Conservation (phyloP, 129 eudicot genomes). For the Logfia minima region DNA sequence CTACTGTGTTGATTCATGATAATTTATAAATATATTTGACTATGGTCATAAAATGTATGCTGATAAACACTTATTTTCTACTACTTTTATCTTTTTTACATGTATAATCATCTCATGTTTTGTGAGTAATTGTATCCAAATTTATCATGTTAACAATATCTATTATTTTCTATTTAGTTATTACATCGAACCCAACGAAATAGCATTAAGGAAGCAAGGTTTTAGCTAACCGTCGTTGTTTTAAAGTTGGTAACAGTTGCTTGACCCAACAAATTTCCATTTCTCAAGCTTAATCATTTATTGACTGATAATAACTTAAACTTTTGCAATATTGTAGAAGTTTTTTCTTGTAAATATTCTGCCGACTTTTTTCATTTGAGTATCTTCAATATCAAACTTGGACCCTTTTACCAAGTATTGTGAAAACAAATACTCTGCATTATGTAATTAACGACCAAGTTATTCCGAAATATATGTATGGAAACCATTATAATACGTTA, state of each 20-base stretch:
- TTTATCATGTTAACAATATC: too few species aligned
- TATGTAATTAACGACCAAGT: too few species aligned
- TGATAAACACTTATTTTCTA: too few species aligned
- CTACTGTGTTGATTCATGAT: not conserved
- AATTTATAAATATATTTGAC: too few species aligned
- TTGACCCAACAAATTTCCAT: not conserved
- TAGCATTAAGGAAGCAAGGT: not conserved
- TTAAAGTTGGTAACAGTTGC: not conserved
- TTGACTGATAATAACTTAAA: not conserved
- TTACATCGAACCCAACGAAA: not conserved
- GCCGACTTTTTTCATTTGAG: not conserved
- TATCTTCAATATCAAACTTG: not conserved
- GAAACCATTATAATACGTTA: too few species aligned
- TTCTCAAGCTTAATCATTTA: not conserved
- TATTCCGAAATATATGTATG: too few species aligned
- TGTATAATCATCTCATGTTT: too few species aligned
- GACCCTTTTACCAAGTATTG: too few species aligned
- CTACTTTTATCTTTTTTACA: not conserved
- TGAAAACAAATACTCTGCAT: too few species aligned
- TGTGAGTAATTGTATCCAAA: too few species aligned
- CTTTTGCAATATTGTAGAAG: not conserved
- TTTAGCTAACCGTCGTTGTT: not conserved
- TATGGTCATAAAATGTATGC: not conserved
- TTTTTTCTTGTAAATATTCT: too few species aligned
- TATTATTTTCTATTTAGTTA: not conserved